Percentiles rank a stretch among this genome's conserved stretches.
Evolutionary conservation across 306 rosid genomes (phyloP).

Genomic region (Argentina anserina): DNA sequence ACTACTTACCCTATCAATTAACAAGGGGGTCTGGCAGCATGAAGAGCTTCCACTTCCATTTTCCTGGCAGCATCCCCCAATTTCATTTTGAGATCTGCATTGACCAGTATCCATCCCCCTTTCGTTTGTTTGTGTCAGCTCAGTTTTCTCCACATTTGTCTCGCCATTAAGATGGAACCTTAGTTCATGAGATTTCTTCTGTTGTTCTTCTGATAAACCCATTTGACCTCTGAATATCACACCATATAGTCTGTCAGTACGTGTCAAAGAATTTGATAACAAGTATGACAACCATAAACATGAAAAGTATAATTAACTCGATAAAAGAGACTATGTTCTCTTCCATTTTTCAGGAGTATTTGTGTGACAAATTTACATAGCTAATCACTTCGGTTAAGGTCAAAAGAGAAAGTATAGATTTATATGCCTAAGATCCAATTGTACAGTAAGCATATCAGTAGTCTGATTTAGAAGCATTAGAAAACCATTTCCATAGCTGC

Average conservation of each 20-base stretch:
- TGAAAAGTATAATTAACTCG: too few species aligned
- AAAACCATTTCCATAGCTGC: background rate
- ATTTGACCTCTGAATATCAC: constrained; percentile 80
- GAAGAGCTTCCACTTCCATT: constrained; percentile 38
- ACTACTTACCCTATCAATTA: constrained; percentile 28
- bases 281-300: too few species aligned
- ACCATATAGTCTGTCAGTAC: constrained; percentile 7
- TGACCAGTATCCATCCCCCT: constrained; percentile 14
- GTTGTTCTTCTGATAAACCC: constrained; percentile 83
- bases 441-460: background rate
- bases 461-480: background rate
- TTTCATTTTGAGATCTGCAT: constrained; percentile 28
- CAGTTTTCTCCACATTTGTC: constrained; percentile 37
- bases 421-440: background rate
- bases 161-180: constrained; percentile 48
- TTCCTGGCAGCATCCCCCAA: constrained; percentile 56
- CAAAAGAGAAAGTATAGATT: too few species aligned
- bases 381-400: background rate
- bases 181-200: constrained; percentile 49
- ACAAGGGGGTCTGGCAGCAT: constrained; percentile 46
- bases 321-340: background rate
- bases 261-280: background rate
- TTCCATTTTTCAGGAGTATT: background rate
- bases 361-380: background rate
- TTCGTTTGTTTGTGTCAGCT: constrained; percentile 22